Conservation (phyloP, 106 monocot species). For the Ottelia alismoides region DNA sequence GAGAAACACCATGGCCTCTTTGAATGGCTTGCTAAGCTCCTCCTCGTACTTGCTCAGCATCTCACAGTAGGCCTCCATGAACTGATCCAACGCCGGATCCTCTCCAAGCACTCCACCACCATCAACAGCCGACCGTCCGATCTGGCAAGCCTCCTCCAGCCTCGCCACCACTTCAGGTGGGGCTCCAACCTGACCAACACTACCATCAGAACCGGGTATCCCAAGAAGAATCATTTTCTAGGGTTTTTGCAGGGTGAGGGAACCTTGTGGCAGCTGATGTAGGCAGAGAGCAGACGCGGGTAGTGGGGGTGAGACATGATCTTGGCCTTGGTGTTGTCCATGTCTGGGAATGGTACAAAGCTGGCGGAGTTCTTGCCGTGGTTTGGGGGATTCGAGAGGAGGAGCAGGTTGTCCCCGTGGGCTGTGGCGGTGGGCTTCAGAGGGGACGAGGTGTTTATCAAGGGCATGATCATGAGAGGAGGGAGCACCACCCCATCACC, state of each 20-base stretch:
- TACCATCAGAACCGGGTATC: no score
- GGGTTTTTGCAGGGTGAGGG: background rate
- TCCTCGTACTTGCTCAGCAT: conserved; percentile 68
- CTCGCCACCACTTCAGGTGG: conserved; percentile 60
- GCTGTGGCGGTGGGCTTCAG: conserved; percentile 1
- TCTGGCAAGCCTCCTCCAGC: conserved; percentile 49
- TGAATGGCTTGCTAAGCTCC: conserved; percentile 67
- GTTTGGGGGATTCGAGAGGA: conserved; percentile 5
- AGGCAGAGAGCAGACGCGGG: conserved; percentile 57
- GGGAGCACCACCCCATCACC: conserved; percentile 23
- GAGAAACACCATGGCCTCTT: conserved; percentile 64
- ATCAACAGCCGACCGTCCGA: background rate
- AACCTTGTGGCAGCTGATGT: conserved; percentile 64
- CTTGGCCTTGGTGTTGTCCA: conserved; percentile 36
- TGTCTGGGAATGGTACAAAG: background rate
- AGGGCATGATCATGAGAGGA: conserved; percentile 52
- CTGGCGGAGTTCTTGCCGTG: conserved; percentile 1
- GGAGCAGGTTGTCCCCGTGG: conserved; percentile 5
- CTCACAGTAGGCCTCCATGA: conserved; percentile 84
- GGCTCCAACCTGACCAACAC: conserved; percentile 33
- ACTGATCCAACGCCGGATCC: conserved; percentile 65
- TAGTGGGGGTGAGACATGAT: conserved; percentile 76
- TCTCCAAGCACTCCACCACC: conserved; percentile 16
- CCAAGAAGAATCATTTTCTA: background rate
- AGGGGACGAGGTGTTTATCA: conserved; percentile 10